Evolutionary conservation across 495 filamentous ascomycete species (phyloP).

Genomic region (Coniosporium apollinis): DNA sequence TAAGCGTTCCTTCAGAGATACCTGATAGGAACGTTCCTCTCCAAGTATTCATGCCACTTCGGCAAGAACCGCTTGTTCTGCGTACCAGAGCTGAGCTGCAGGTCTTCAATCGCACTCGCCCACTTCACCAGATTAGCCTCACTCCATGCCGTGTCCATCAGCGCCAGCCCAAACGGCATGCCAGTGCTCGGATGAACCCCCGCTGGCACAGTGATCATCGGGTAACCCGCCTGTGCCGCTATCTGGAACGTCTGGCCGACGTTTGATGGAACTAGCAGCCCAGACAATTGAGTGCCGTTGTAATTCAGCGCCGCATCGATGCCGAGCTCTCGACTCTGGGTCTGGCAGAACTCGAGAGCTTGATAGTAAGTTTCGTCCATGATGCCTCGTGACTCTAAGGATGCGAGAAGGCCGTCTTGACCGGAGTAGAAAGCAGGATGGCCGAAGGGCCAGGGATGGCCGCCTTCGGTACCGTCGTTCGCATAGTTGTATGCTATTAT

Average conservation of each 20-base stretch:
- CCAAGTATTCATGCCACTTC: conserved; percentile 35
- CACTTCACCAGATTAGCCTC: conserved; percentile 45
- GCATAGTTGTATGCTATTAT: conserved; percentile 48
- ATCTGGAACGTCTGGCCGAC: conserved; percentile 43
- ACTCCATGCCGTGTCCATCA: conserved; percentile 49
- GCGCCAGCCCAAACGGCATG: conserved; percentile 53
- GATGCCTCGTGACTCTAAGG: conserved; percentile 38
- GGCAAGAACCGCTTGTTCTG: conserved; percentile 30
- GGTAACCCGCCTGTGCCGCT: conserved; percentile 45
- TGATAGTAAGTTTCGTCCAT: conserved; percentile 49
- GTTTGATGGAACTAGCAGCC: conserved; percentile 49
- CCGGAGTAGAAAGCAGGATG: conserved; percentile 52
- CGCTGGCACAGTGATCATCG: conserved; percentile 50
- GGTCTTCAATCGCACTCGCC: conserved; percentile 53
- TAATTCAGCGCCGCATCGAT: conserved; percentile 48
- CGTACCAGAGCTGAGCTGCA: conserved; percentile 26
- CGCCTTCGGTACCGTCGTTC: conserved; percentile 53
- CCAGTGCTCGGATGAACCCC: conserved; percentile 34
- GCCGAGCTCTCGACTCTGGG: conserved; percentile 41
- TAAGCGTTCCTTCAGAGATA: too few species aligned
- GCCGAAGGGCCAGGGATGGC: conserved; percentile 33
- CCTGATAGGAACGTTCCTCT: conserved; percentile 36
- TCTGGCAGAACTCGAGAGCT: conserved; percentile 43
- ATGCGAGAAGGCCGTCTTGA: conserved; percentile 51
- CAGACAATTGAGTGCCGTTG: conserved; percentile 34